Evolutionary conservation across 768 basidiomycete genomes (phyloP), one percentile per base, ranked within the genome.

Genomic region (Cystofilobasidium ferigula): DNA sequence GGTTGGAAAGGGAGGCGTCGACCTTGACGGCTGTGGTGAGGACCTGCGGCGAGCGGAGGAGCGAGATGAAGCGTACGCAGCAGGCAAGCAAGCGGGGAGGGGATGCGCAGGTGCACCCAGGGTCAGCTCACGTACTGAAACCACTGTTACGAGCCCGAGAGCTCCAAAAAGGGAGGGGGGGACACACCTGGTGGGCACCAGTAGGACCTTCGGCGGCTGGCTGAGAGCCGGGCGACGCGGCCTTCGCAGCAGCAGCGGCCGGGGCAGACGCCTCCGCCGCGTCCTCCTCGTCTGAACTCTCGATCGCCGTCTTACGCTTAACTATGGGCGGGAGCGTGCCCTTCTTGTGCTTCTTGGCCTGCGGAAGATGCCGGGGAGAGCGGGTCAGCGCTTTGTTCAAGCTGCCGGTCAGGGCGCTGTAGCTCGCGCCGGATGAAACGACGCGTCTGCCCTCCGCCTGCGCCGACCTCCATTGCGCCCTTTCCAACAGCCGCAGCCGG

Each of bases 291-390:
- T 68, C 67, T 20, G 43, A 43, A 24, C 45, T 51, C 45, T 63
- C 56, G 30, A 68, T 68, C 40, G 67, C 67, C 22, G 56, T 51
- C 57, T 58, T 58, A 10, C 67, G 54, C 61, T 68, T 68, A 42
- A 62, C 62, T 61, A 68, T 51, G 0, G 67, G 67, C 48, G 67
- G 67, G 13, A 40, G 61, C 8, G 45, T 48, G 20, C 0, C 1
- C 32, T 63, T 68, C 51, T 68, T 68, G 35, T 35, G 26, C 62
- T 63, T 62, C 67, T 68, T 68, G 45, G 57, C 12, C 67, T 68
- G 57, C 43, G 16, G 30, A 7, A 3, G 14, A 57, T 2, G 38
- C 10, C 2, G 56, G 20, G 12, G 35, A 26, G n/a, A 64, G 57
- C 34, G 30, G 43, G 38, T 26, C 8, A 53, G 20, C 10, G n/a